phyloP scores from a whole-genome alignment of 2,329 filamentous ascomycete genomes.

The Colletotrichum sp. region DNA sequence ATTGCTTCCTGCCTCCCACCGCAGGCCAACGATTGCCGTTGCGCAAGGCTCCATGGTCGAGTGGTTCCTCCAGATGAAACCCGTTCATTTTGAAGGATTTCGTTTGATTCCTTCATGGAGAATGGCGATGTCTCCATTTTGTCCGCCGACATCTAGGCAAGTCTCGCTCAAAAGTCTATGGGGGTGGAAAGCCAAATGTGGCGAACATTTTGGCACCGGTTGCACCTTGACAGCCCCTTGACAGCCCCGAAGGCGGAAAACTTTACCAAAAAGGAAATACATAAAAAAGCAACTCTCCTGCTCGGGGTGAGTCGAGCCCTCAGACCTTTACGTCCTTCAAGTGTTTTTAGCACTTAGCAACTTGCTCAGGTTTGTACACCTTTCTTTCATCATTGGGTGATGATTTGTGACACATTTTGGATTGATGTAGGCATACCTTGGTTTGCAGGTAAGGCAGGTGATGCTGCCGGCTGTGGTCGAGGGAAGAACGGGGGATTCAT shows the following conservation, averaged over 20 bases:
- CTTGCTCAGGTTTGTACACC: background rate
- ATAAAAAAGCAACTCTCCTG: background rate
- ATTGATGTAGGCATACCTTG: background rate
- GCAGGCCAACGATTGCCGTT: background rate
- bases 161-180: background rate
- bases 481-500: background rate
- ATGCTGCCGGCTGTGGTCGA: background rate
- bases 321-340: background rate
- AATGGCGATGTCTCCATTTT: background rate
- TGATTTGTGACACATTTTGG: background rate
- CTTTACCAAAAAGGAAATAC: background rate
- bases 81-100: background rate
- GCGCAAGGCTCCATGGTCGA: background rate
- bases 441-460: background rate
- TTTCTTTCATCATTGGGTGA: background rate
- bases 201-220: background rate
- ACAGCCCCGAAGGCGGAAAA: background rate
- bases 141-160: background rate
- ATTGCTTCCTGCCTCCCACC: background rate
- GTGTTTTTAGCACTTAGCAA: background rate
- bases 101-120: background rate
- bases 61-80: background rate
- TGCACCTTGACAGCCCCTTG: background rate
- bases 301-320: background rate
- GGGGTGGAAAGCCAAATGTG: accelerated